Percentiles rank a stretch among this genome's conserved stretches.
These are phyloP conservation scores for Tetrastigma voinierianum DNA, from an alignment of 164 flowering plant species.

Conservation along the genomic window DNA sequence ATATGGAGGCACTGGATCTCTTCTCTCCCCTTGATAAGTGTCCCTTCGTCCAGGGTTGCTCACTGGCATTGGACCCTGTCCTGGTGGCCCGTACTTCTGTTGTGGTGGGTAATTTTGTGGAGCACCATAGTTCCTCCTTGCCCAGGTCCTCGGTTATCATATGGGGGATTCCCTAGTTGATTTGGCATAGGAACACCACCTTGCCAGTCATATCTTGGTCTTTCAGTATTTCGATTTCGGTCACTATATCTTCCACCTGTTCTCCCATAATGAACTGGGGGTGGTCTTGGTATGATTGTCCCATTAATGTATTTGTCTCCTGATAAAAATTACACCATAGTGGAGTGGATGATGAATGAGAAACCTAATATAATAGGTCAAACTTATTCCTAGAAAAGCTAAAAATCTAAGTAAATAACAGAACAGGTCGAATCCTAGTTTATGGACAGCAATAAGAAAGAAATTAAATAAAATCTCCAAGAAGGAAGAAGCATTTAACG, in stretches of 20 bases:
- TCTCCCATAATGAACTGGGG: conserved; percentile 67
- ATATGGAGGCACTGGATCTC: conserved; percentile 24
- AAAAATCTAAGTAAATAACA: not conserved
- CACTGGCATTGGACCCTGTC: not conserved
- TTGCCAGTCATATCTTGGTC: conserved; percentile 41
- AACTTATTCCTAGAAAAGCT: not conserved
- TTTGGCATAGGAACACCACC: conserved; percentile 31
- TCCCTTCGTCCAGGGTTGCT: too few species aligned
- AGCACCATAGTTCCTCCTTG: conserved; percentile 14
- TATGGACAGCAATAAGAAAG: not conserved
- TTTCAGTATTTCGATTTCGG: conserved; percentile 35
- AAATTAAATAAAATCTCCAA: not conserved
- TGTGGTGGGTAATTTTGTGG: conserved; percentile 31
- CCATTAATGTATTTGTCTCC: conserved; percentile 96
- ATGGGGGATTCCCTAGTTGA: conserved; percentile 30
- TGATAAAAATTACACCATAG: conserved; percentile 19
- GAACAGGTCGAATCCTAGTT: too few species aligned
- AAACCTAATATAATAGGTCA: not conserved
- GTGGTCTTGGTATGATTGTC: conserved; percentile 75
- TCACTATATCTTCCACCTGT: conserved; percentile 32
- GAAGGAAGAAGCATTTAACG: not conserved
- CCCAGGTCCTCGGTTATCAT: not conserved
- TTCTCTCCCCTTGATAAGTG: conserved; percentile 25
- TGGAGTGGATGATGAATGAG: not conserved
- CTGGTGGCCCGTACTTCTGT: conserved; percentile 29